Evolutionary conservation across 768 basidiomycete genomes (phyloP).

Genomic region (Tulasnella sp.): DNA sequence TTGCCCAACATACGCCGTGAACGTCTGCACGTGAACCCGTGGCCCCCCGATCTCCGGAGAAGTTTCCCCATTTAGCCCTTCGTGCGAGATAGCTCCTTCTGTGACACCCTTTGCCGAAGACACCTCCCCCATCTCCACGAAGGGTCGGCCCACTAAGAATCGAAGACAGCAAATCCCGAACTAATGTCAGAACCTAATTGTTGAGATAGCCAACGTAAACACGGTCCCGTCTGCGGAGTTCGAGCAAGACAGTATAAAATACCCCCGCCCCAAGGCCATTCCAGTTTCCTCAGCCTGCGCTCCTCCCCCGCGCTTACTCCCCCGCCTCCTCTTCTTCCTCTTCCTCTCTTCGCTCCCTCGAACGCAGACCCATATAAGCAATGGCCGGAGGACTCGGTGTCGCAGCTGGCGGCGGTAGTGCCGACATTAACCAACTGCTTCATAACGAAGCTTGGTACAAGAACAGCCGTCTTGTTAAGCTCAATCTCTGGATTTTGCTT

Average conservation of each 20-base stretch:
- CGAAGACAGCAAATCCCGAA: not conserved
- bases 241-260: not conserved
- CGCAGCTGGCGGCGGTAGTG: conserved; percentile 37
- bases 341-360: not conserved
- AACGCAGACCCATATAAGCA: conserved; percentile 17
- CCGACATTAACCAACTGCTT: conserved; percentile 41
- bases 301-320: not conserved
- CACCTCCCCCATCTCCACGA: not conserved
- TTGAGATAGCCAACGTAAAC: not conserved
- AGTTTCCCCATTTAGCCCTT: not conserved
- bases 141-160: not conserved
- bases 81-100: not conserved
- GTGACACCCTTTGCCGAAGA: not conserved
- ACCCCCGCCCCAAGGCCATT: not conserved
- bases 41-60: not conserved
- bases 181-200: not conserved
- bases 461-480: conserved; percentile 32
- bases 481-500: conserved; percentile 36
- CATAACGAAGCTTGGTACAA: conserved; percentile 32
- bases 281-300: conserved; percentile 9
- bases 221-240: not conserved
- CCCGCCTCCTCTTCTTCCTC: not conserved
- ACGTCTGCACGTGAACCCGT: not conserved
- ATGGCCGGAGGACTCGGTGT: conserved; percentile 27
- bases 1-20: not conserved